Evolutionary conservation across 2,329 filamentous ascomycete species (phyloP).

Genomic region (Cercospora sp.): DNA sequence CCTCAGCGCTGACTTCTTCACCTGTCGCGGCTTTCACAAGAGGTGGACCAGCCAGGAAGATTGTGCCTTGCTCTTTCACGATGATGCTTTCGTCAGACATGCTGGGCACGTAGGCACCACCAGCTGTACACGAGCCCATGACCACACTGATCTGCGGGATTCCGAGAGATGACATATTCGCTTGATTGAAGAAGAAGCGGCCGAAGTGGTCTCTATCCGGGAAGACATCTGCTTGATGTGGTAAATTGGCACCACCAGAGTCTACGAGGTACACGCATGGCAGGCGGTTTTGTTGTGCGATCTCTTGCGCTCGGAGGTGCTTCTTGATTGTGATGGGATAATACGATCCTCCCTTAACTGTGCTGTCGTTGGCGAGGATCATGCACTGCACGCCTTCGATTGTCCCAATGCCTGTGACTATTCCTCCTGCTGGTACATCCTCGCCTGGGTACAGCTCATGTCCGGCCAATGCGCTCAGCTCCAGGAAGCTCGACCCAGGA

Average conservation of each 20-base stretch:
- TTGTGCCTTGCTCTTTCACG: slow-evolving; percentile 91
- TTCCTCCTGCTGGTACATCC: slow-evolving; percentile 83
- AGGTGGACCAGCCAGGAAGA: slow-evolving; percentile 92
- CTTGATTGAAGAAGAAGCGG: slow-evolving; percentile 97
- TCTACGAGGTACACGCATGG: slow-evolving; percentile 95
- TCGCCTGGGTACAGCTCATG: slow-evolving; percentile 83
- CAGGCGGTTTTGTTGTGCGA: slow-evolving; percentile 82
- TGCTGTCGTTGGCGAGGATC: slow-evolving; percentile 94
- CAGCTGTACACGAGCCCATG: slow-evolving; percentile 96
- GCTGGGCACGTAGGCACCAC: slow-evolving; percentile 91
- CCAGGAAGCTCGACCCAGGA: slow-evolving; percentile 84
- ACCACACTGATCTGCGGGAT: slow-evolving; percentile 94
- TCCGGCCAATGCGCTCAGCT: slow-evolving; percentile 89
- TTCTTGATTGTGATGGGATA: slow-evolving; percentile 98
- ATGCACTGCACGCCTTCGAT: slow-evolving; percentile 90
- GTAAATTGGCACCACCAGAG: slow-evolving; percentile 91
- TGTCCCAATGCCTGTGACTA: slow-evolving; percentile 87
- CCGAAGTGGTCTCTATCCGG: slow-evolving; percentile 94
- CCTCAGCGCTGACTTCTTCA: slow-evolving; percentile 86
- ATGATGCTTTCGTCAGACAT: slow-evolving; percentile 99
- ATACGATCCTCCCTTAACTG: slow-evolving; percentile 95
- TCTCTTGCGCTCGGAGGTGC: slow-evolving; percentile 86
- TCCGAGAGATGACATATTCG: slow-evolving; percentile 81
- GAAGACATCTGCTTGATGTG: slow-evolving; percentile 93
- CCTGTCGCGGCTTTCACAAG: slow-evolving; percentile 95